These are phyloP conservation scores for Fraxinus baroniana DNA, from an alignment of 305 asterid species.

Conservation along the genomic window DNA sequence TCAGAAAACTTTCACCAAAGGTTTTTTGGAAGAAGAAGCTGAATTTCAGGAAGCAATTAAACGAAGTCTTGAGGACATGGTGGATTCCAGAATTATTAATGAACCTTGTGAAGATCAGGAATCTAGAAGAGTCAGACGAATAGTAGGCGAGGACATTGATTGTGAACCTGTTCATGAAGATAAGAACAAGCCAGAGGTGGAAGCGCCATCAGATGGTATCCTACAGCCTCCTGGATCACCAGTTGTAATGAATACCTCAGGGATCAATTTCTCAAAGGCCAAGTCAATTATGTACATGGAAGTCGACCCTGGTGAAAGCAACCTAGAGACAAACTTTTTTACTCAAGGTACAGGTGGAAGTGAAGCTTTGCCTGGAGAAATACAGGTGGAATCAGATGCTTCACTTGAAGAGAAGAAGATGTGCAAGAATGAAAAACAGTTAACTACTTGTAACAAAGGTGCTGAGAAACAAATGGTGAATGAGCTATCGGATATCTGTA, in stretches of 20 bases:
- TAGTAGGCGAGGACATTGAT: conserved; percentile 21
- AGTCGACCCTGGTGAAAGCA: conserved; percentile 21
- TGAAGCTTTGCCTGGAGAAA: conserved; percentile 33
- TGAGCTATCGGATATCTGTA: conserved; percentile 24
- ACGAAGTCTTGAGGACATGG: conserved; percentile 66
- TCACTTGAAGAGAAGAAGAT: conserved; percentile 27
- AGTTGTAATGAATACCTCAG: conserved; percentile 17
- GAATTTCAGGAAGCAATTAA: conserved; percentile 74
- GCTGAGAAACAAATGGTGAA: conserved; percentile 11
- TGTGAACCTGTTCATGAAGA: conserved; percentile 28
- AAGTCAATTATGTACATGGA: conserved; percentile 25
- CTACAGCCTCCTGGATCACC: conserved; percentile 28
- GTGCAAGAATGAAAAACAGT: conserved; percentile 25
- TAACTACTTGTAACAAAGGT: conserved; percentile 24
- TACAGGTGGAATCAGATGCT: conserved; percentile 21
- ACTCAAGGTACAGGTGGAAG: conserved; percentile 31
- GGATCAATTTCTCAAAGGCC: conserved; percentile 19
- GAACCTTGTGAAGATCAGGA: conserved; percentile 28
- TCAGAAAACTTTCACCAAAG: conserved; percentile 46
- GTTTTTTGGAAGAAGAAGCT: conserved; percentile 69
- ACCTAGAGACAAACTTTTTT: conserved; percentile 16
- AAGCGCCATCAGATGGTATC: conserved; percentile 20
- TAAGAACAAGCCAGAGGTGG: conserved; percentile 29
- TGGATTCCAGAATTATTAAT: conserved; percentile 27
- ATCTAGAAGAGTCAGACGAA: conserved; percentile 29